Conservation (phyloP, 192 early-diverging fungal genomes). For the Ambispora gerdemannii region DNA sequence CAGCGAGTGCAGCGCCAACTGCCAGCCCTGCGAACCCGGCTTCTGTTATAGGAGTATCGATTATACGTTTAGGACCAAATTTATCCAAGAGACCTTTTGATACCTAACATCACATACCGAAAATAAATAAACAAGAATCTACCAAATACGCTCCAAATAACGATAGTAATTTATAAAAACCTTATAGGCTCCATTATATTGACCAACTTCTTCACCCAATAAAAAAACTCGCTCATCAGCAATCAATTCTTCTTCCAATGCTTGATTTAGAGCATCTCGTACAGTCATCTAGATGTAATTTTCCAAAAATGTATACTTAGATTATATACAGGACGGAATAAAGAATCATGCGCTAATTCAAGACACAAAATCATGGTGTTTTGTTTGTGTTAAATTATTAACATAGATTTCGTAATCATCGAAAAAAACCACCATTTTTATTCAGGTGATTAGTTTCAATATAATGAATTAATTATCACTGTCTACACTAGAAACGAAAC, state of each 20-base stretch:
- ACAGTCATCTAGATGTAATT: constrained; percentile 81
- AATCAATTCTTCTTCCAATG: constrained; percentile 96
- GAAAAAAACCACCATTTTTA: too few relatives aligned
- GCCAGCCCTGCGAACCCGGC: constrained; percentile 97
- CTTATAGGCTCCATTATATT: constrained; percentile 99
- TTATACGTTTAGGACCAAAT: constrained; percentile 93
- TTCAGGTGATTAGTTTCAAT: too few relatives aligned
- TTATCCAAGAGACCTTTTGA: constrained; percentile 97
- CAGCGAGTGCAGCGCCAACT: constrained; percentile 88
- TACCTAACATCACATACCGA: constrained; percentile 55
- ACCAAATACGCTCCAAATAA: not conserved
- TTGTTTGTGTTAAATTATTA: too few relatives aligned
- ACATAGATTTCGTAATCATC: too few relatives aligned
- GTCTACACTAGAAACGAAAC: too few relatives aligned
- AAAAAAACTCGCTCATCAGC: constrained; percentile 88
- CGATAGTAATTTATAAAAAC: constrained; percentile 45
- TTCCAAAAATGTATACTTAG: too few relatives aligned
- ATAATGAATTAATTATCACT: too few relatives aligned
- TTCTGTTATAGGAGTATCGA: constrained; percentile 99
- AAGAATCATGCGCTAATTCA: too few relatives aligned
- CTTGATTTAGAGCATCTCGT: constrained; percentile 95
- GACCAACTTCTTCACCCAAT: constrained; percentile 96
- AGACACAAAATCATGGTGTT: too few relatives aligned
- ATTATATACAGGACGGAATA: too few relatives aligned
- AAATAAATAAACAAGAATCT: constrained; percentile 1